Evolutionary conservation across 805 yeast genomes (phyloP).

Genomic region (Monosporozyma yasuniensis): DNA sequence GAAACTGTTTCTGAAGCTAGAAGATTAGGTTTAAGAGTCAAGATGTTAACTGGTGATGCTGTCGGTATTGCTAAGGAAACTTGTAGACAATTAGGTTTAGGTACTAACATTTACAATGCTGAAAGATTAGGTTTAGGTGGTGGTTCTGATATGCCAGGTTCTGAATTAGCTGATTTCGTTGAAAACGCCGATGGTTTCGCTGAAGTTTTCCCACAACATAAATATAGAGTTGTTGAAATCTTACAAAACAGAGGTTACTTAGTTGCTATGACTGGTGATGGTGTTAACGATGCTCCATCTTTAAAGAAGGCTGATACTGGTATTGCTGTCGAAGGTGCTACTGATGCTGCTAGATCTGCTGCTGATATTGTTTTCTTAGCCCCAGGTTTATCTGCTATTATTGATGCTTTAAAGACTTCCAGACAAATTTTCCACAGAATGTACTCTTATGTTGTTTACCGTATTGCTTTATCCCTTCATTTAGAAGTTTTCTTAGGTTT

Average conservation of each 20-base stretch:
- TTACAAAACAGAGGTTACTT: slow-evolving; percentile 92
- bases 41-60: slow-evolving; percentile 99
- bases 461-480: slow-evolving; percentile 92
- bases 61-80: slow-evolving; percentile 98
- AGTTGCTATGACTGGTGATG: slow-evolving; percentile 99
- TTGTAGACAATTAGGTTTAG: slow-evolving; percentile 94
- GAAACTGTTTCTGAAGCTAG: slow-evolving; percentile 88
- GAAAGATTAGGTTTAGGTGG: slow-evolving; percentile 95
- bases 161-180: slow-evolving; percentile 94
- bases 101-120: slow-evolving; percentile 93
- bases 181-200: slow-evolving; percentile 98
- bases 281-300: slow-evolving; percentile 97
- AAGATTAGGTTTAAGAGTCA: slow-evolving; percentile 84
- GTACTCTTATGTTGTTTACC: slow-evolving; percentile 97
- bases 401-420: slow-evolving; percentile 89
- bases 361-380: slow-evolving; percentile 94
- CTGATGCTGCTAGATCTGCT: slow-evolving; percentile 95
- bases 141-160: slow-evolving; percentile 94
- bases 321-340: slow-evolving; percentile 97
- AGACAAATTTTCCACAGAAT: slow-evolving; percentile 98
- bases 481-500: slow-evolving; percentile 90
- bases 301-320: slow-evolving; percentile 93
- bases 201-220: slow-evolving; percentile 97
- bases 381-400: slow-evolving; percentile 91
- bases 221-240: slow-evolving; percentile 91